Base-by-base conservation (phyloP, 148 eudicot species). In the Fagopyrum esculentum region DNA sequence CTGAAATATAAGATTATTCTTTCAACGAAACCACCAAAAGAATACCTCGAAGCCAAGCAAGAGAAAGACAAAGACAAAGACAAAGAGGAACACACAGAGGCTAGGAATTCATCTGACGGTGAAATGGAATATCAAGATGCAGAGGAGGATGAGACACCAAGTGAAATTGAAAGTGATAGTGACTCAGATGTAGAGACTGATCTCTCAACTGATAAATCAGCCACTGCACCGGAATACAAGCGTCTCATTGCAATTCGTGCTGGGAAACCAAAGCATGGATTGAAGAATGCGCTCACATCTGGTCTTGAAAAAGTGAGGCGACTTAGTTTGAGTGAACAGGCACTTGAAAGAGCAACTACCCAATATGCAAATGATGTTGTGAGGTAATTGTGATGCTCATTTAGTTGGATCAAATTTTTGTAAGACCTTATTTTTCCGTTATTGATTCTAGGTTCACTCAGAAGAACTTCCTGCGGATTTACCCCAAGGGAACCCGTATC, bases 1-100 rank as follows among this genome's bases (percentile, higher is more conserved):
- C 69, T 93, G 77, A 89, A 84, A 80, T 73, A 83, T 11, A 89
- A 82, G 66, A 78, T 93, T 66, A 82, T 93, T 45, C 84, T 93
- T 80, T 93, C 98, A 72, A 93, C 98, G 22, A 93, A 91, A 81
- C 96, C 93, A 46, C 98, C 98, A 11, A 87, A 93, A 73, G 96
- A 93, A 78, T 86, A 86, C 78, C 96, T 83, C 51, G 86, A 90
- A 81, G 87, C 87, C 44, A 77, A 83, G 79, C 80, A 55, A 72
- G 76, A 51, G 44, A 85, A 52, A 72, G 82, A 48, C 64, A 87
- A 55, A 72, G 74, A 51, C 47, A 85, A 52, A 72, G 82, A 48
- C 64, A 87, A 80, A 74, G 86, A 84, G 55, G 74, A 71, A 19
- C 17, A 30, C 16, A 9, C 40, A 9, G 54, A 45, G 55, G 51